phyloP scores from a whole-genome alignment of 2,329 filamentous ascomycete species.

The Diplodia sapinea region DNA sequence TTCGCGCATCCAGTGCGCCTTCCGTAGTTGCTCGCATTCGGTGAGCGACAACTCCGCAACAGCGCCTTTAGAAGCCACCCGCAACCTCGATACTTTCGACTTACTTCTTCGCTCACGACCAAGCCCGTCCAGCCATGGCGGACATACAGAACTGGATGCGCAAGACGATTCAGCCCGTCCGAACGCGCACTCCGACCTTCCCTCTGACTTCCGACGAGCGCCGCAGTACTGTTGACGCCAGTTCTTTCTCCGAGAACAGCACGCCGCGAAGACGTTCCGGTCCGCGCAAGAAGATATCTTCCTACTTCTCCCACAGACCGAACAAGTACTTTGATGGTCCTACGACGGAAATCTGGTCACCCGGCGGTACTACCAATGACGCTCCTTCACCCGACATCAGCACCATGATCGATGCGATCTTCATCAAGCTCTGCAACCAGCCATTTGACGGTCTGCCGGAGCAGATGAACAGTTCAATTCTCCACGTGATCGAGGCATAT shows the following conservation, averaged over 20 bases:
- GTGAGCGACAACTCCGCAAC: not conserved
- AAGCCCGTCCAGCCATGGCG: not conserved
- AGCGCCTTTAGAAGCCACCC: not conserved
- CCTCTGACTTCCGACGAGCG: constrained; percentile 9
- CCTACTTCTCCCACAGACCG: constrained; percentile 34
- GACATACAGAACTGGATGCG: constrained; percentile 29
- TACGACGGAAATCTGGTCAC: constrained; percentile 75
- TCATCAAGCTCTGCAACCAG: constrained; percentile 23
- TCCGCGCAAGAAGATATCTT: constrained; percentile 27
- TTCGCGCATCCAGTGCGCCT: not conserved
- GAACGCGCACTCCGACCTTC: constrained; percentile 16
- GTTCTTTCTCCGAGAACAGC: constrained; percentile 23
- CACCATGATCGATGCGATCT: constrained; percentile 23
- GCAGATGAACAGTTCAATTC: constrained; percentile 18
- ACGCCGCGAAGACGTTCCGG: constrained; percentile 12
- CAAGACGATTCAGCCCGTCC: constrained; percentile 25
- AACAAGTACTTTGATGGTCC: constrained; percentile 67
- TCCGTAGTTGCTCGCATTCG: not conserved
- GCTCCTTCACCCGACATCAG: not conserved
- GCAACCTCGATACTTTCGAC: not conserved
- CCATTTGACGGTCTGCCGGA: constrained; percentile 24
- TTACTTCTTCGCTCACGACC: not conserved
- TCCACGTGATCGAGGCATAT: constrained; percentile 25
- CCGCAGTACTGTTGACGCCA: constrained; percentile 2
- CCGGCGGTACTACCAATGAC: constrained; percentile 58